Evolutionary conservation across 23 red algal species (phyloP).

Genomic region (Pyropia haitanensis): DNA sequence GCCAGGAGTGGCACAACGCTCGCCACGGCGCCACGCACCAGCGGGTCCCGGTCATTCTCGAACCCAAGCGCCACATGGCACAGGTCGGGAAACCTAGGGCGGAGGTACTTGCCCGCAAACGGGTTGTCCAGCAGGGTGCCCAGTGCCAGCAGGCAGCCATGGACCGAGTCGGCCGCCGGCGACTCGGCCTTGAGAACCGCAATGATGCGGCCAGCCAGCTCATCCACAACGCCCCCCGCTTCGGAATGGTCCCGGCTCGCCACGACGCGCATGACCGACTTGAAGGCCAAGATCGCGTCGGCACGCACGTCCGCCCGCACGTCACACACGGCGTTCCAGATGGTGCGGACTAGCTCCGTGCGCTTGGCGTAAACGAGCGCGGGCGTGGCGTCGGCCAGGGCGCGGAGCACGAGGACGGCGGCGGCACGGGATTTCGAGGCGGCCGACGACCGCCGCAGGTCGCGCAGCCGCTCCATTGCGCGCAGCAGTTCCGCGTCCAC

Average conservation of each 20-base stretch:
- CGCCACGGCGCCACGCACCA: slow-evolving; percentile 44
- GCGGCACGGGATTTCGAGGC: slow-evolving; percentile 13
- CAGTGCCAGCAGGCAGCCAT: slow-evolving; percentile 47
- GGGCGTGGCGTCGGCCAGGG: slow-evolving; percentile 17
- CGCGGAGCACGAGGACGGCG: slow-evolving; percentile 32
- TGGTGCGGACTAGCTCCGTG: slow-evolving; percentile 7
- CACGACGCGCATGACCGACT: slow-evolving; percentile 19
- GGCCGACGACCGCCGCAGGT: slow-evolving; percentile 1
- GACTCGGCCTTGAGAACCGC: background rate
- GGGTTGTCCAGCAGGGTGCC: slow-evolving; percentile 28
- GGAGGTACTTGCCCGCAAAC: slow-evolving; percentile 21
- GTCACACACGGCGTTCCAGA: slow-evolving; percentile 9
- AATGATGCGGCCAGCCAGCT: slow-evolving; percentile 2
- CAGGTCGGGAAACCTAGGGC: slow-evolving; percentile 10
- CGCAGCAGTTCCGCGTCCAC: slow-evolving; percentile 37
- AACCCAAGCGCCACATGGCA: slow-evolving; percentile 39
- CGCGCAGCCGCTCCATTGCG: slow-evolving; percentile 35
- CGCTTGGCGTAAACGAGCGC: slow-evolving; percentile 18
- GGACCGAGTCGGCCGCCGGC: slow-evolving; percentile 9
- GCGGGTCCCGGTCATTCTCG: slow-evolving; percentile 13
- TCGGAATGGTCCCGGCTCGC: slow-evolving; percentile 11
- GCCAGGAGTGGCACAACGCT: slow-evolving; percentile 34
- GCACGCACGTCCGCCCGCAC: slow-evolving; percentile 9
- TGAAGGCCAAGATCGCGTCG: slow-evolving; percentile 16
- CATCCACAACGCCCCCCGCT: slow-evolving; percentile 14